phyloP scores from a whole-genome alignment of 495 filamentous ascomycete species.

The Baudoinia panamericana region DNA sequence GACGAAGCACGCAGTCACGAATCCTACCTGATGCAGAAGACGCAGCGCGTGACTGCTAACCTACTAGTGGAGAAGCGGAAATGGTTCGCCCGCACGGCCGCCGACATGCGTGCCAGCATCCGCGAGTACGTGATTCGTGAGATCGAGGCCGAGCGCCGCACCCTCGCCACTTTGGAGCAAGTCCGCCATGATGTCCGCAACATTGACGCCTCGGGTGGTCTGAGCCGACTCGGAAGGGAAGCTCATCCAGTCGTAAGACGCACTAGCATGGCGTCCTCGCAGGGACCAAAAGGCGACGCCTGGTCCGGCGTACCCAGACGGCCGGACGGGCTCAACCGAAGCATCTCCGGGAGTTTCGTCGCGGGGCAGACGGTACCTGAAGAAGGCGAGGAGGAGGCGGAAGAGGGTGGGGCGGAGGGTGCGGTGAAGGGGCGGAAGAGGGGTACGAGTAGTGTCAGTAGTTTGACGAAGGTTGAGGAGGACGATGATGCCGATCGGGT shows the following conservation, averaged over 20 bases:
- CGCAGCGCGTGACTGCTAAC: slow-evolving; percentile 74
- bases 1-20: slow-evolving; percentile 77
- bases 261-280: slow-evolving; percentile 64
- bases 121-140: slow-evolving; percentile 87
- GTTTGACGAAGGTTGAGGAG: slow-evolving; percentile 39
- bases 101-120: slow-evolving; percentile 64
- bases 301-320: slow-evolving; percentile 91
- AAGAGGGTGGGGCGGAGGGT: slow-evolving; percentile 31
- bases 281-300: slow-evolving; percentile 90
- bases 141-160: slow-evolving; percentile 89
- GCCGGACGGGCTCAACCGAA: slow-evolving; percentile 59
- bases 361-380: slow-evolving; percentile 31
- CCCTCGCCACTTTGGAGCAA: slow-evolving; percentile 79
- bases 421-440: slow-evolving; percentile 42
- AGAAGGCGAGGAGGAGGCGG: slow-evolving; percentile 33
- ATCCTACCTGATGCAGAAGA: slow-evolving; percentile 64
- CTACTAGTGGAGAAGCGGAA: slow-evolving; percentile 75
- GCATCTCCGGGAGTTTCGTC: slow-evolving; percentile 57
- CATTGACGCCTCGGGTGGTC: slow-evolving; percentile 80
- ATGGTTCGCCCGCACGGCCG: slow-evolving; percentile 80
- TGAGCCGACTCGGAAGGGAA: slow-evolving; percentile 79
- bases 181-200: slow-evolving; percentile 85
- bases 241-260: slow-evolving; percentile 63
- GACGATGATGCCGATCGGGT: slow-evolving; percentile 90
- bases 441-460: slow-evolving; percentile 44